Evolutionary conservation across 768 basidiomycete genomes (phyloP).

Genomic region (Pisolithus tinctorius): DNA sequence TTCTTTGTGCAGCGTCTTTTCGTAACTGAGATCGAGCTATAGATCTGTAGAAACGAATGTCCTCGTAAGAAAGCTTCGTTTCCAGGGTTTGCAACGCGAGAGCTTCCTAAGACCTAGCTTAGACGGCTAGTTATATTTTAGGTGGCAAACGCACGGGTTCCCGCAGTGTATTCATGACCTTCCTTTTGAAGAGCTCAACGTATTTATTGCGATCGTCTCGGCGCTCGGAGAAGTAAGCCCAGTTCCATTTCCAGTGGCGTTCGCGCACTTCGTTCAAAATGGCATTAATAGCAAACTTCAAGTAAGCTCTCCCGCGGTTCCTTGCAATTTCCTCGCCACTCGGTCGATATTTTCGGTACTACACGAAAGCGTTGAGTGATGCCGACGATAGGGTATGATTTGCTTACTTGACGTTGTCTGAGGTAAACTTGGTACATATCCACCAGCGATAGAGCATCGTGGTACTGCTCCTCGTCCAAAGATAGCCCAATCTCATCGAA

Average conservation of each 20-base stretch:
- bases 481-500: slow-evolving; percentile 93
- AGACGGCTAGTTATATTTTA: background rate
- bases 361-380: slow-evolving; percentile 5
- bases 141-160: slow-evolving; percentile 42
- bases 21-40: slow-evolving; percentile 83
- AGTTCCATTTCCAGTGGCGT: slow-evolving; percentile 80
- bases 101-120: slow-evolving; percentile 36
- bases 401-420: slow-evolving; percentile 66
- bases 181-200: slow-evolving; percentile 78
- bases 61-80: slow-evolving; percentile 82
- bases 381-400: background rate
- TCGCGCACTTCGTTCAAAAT: slow-evolving; percentile 82
- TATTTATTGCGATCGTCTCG: slow-evolving; percentile 84
- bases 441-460: slow-evolving; percentile 84
- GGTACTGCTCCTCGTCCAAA: slow-evolving; percentile 90
- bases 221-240: slow-evolving; percentile 83
- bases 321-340: slow-evolving; percentile 47
- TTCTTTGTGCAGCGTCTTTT: slow-evolving; percentile 70
- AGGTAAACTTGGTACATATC: slow-evolving; percentile 97
- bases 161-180: slow-evolving; percentile 45
- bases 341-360: slow-evolving; percentile 81
- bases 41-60: slow-evolving; percentile 94
- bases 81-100: slow-evolving; percentile 61
- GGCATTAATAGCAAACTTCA: slow-evolving; percentile 73
- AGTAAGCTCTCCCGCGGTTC: slow-evolving; percentile 60